Evolutionary conservation across 1,284 basidiomycete genomes (phyloP), one percentile per base, ranked within the genome.

Genomic region (Sporisorium graminicola): DNA sequence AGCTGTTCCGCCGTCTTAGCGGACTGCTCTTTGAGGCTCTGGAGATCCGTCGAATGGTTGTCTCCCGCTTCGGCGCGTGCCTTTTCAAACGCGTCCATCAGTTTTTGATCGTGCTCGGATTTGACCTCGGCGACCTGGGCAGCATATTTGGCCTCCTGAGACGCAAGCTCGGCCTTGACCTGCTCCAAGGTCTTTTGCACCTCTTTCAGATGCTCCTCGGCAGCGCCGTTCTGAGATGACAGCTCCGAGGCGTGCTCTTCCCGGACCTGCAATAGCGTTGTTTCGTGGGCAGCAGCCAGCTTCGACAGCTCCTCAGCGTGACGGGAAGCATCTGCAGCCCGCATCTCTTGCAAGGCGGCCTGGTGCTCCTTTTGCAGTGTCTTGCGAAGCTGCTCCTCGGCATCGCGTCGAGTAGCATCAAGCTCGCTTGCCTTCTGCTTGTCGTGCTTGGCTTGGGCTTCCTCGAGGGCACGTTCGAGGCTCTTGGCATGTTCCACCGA

Each of bases 21-120:
- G 3, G 74, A 77, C 43, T 77, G 74, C 44, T 67, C 64, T 20
- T 55, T 64, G 51, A 76, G 70, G 14, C 35, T 49, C 46, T 79
- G 74, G 26, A 79, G 65, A 26, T 79, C 78, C 8, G 55, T 65
- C 26, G 71, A 75, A 58, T 78, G 78, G 14, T 53, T 40, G 55
- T 72, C 68, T 7, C 76, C 78, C 16, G 78, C 78, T 49, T 78
- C 72, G 18, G 76, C 68, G 3, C 73, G 74, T 5, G 78, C 78
- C 55, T 76, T 69, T 37, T 80, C 74, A 24, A 74, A 77, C 7
- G 69, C 74, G 3, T 78, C 76, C 63, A 64, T 62, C 7, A 78
- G 56, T 64, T 80, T 75, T 31, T 65, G 56, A 33, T 77, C 74
- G 49, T 72, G 69, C 58, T 79, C 65, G 10, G 68, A 74, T 57